phyloP scores from a whole-genome alignment of 2,329 filamentous ascomycete genomes.

The Cryphonectria radicalis region DNA sequence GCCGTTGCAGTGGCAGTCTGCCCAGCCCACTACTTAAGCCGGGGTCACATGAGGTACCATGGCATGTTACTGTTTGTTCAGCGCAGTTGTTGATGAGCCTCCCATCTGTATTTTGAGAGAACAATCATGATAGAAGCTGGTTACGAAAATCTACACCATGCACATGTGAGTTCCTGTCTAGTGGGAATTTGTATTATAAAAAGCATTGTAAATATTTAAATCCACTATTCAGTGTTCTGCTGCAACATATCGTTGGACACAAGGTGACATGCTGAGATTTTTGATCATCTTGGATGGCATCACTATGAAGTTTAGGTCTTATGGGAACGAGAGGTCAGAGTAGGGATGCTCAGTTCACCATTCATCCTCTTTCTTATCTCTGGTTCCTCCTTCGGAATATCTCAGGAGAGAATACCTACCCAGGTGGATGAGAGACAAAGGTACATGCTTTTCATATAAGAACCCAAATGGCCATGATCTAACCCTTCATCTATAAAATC shows the following conservation, averaged over 20 bases:
- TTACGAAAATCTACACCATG: neutral
- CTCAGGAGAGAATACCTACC: neutral
- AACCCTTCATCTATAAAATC: neutral
- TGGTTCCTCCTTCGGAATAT: neutral
- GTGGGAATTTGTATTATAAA: neutral
- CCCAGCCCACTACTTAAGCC: neutral
- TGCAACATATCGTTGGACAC: neutral
- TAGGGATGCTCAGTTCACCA: neutral
- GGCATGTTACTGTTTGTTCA: neutral
- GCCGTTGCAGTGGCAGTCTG: neutral
- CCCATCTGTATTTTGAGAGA: neutral
- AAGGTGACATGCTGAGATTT: neutral
- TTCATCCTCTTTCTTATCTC: neutral
- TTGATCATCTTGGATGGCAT: neutral
- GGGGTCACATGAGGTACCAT: neutral
- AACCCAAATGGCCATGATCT: neutral
- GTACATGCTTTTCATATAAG: neutral
- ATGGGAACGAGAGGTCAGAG: neutral
- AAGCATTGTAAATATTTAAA: neutral
- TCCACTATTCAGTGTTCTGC: neutral
- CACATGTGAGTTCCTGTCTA: neutral
- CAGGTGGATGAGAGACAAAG: neutral
- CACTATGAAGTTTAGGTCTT: neutral
- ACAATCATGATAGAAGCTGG: neutral
- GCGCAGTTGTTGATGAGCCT: neutral